Conservation (phyloP, 495 filamentous ascomycete genomes). For the Penicillium flavigenum region DNA sequence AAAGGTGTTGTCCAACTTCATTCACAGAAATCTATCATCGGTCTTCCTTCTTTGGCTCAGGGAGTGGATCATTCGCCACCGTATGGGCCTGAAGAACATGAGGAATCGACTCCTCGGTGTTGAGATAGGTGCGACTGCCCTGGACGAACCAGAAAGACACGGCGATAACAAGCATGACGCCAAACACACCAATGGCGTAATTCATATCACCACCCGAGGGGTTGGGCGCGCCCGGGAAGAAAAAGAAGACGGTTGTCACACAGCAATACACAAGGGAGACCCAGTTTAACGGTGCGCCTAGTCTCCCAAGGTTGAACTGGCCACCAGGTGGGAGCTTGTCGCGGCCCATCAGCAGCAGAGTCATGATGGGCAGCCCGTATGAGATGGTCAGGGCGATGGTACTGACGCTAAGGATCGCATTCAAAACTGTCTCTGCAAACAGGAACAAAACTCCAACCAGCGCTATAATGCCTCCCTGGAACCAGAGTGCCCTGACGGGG, state of each 20-base stretch:
- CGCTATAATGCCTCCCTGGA: conserved; percentile 41
- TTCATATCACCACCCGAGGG: conserved; percentile 45
- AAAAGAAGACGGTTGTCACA: conserved; percentile 47
- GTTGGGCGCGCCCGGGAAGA: conserved; percentile 43
- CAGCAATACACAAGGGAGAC: conserved; percentile 42
- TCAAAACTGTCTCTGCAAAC: conserved; percentile 45
- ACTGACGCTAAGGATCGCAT: conserved; percentile 47
- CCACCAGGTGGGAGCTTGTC: conserved; percentile 41
- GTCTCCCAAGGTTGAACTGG: conserved; percentile 38
- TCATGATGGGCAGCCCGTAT: conserved; percentile 44
- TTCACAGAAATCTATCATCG: neutral
- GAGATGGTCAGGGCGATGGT: conserved; percentile 48
- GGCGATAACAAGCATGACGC: conserved; percentile 47
- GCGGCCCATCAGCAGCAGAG: conserved; percentile 39
- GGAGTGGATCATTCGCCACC: conserved; percentile 24
- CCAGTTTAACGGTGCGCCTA: conserved; percentile 36
- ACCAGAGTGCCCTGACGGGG: conserved; percentile 43
- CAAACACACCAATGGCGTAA: conserved; percentile 49
- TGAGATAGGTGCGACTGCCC: conserved; percentile 36
- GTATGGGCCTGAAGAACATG: conserved; percentile 38
- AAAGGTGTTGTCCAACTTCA: neutral
- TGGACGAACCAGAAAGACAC: conserved; percentile 44
- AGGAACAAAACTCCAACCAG: conserved; percentile 44
- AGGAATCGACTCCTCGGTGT: conserved; percentile 39
- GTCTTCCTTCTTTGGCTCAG: conserved; percentile 18